Evolutionary conservation across 2,329 filamentous ascomycete genomes (phyloP), one percentile per base, ranked within the genome.

Genomic region (Neopestalotiopsis sp.): DNA sequence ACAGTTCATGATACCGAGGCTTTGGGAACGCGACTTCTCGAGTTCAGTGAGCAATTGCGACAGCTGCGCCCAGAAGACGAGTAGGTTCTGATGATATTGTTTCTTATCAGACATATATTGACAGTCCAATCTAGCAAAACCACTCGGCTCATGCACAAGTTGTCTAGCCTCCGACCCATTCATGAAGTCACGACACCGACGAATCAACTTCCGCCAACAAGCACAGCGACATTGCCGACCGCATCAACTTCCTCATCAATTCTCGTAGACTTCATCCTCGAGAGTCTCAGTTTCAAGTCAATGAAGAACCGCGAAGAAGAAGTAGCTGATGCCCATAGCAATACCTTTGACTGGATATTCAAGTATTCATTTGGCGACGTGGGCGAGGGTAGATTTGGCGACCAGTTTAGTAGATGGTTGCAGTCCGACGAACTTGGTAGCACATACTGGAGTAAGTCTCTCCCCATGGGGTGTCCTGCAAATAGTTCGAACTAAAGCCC

Each of bases 291-390:
- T 12, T 70, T 67, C 61, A 70, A 68, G 32, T 67, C 68, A 17
- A 70, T 70, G 68, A 66, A 34, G 2, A 65, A 56, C 12, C 68
- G 68, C 2, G 65, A 67, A n/a, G 63, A 70, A 38, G 68, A 70
- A 32, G 65, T 70, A 3, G 66, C 65, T 20, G 42, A 65, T 9
- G 66, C 68, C 2, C 61, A 70, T 14, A 59, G 68, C 61, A 72
- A 74, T 5, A 82, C 81, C 0, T 78, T 82, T 38, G 74, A 81
- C 42, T 82, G 81, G 81, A 76, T 81, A 1, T 82, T 81, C 53
- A 69, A 74, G 6, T 17, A 63, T 9, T 24, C 62, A 2, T 40
- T 40, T 13, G 30, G n/a, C 3, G 63, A 70, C 2, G 67, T 49
- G 24, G 61, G 1, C 40, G 61, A 62, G 5, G 24, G 40, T n/a